Evolutionary conservation across 257 asterid species (phyloP), one percentile per base, ranked within the genome.

Genomic region (Euphrasia confusa): DNA sequence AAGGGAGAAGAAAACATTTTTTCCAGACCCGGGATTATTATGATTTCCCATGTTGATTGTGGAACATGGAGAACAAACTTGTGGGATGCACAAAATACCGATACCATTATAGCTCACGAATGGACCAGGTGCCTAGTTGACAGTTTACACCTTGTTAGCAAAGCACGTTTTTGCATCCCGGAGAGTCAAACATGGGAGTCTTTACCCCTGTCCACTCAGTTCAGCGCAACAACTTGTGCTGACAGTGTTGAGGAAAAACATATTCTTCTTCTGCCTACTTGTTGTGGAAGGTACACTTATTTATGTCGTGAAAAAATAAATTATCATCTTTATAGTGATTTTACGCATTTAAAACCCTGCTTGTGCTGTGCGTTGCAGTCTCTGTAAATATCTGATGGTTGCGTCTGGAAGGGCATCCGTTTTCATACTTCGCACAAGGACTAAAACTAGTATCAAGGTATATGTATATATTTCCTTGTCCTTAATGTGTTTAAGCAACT

Each of bases 171-270:
- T 68, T 86, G 95, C 75, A 89, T 86, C 75, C 90, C 93, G 37
- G 99, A 92, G 24, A 89, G 97, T 77, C 95, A 86, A 70, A 69
- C 75, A 64, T 92, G 99, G 99, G 90, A 86, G 63, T 84, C 95
- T 15, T 79, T 89, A 68, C 99, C 97, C 18, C 64, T 89, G 60
- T 81, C 96, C 8, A 40, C 66, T 66, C 75, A 74, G 64, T 86
- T 74, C 63, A 73, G 55, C 71, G 92, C 87, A 12, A 79, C 84
- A 10, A 77, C 74, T 39, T 26, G 79, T 61, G 71, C 81, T 64
- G 72, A 77, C 64, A 53, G 53, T 45, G 79, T 73, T 68, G 93
- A 84, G 67, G 81, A 82, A 68, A 78, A 76, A 33, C 75, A 79
- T 65, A 67, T 89, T 72, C 81, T 86, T 72, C 95, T 92, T 75